phyloP scores from a whole-genome alignment of 768 basidiomycete species.

The Suillus bovinus region DNA sequence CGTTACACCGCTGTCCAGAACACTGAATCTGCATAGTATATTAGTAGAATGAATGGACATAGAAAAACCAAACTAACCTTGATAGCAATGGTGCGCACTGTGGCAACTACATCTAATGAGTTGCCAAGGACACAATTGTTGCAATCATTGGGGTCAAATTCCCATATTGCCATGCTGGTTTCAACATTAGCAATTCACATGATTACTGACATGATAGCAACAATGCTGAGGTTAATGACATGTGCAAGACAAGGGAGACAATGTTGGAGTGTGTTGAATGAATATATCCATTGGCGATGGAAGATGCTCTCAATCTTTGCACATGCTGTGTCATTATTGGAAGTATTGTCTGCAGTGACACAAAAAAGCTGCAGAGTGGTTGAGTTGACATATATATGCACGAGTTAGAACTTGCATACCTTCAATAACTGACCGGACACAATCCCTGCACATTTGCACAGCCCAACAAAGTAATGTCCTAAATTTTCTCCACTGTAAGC shows the following conservation, averaged over 20 bases:
- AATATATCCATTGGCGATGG: neutral
- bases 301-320: conserved; percentile 18
- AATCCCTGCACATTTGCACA: conserved; percentile 30
- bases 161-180: conserved; percentile 34
- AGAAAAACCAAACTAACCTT: conserved; percentile 22
- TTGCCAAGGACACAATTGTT: conserved; percentile 28
- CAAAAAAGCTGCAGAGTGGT: conserved; percentile 20
- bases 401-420: conserved; percentile 18
- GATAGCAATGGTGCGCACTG: conserved; percentile 30
- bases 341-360: conserved; percentile 27
- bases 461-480: conserved; percentile 23
- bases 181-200: conserved; percentile 30
- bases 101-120: conserved; percentile 32
- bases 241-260: conserved; percentile 31
- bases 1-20: conserved; percentile 22
- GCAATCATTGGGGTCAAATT: conserved; percentile 28
- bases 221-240: conserved; percentile 28
- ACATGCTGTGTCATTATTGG: conserved; percentile 25
- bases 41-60: neutral
- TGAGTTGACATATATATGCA: conserved; percentile 1
- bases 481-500: conserved; percentile 30
- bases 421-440: conserved; percentile 17
- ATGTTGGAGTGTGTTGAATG: conserved; percentile 19
- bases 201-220: conserved; percentile 33
- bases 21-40: conserved; percentile 21